These are phyloP conservation scores for Aureobasidium mangrovei DNA, from an alignment of 2,329 filamentous ascomycete genomes.

Conservation along the genomic window DNA sequence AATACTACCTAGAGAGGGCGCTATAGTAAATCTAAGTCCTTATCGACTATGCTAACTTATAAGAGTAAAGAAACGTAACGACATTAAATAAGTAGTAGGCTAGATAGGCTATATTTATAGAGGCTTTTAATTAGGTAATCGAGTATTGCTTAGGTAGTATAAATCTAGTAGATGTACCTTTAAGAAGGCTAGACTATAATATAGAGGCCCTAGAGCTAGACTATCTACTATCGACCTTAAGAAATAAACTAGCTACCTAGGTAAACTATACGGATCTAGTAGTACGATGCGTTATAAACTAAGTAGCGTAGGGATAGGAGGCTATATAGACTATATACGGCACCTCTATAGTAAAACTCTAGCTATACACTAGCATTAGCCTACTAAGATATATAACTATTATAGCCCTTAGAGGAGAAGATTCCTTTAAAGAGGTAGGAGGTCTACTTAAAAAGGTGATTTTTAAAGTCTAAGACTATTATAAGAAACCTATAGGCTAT, in stretches of 20 bases:
- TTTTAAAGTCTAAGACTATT: neutral
- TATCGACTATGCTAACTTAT: conserved; percentile 14
- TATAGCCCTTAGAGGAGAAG: no score
- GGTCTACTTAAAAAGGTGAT: neutral
- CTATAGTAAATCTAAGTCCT: neutral
- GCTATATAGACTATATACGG: neutral
- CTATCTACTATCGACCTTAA: neutral
- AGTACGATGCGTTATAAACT: neutral
- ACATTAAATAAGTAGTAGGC: conserved; percentile 11
- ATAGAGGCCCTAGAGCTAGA: neutral
- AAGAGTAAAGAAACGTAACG: neutral
- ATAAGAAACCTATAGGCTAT: no score
- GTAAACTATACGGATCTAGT: neutral
- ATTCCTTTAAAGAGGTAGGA: neutral
- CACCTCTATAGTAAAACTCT: neutral
- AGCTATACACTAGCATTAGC: neutral
- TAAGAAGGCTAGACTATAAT: conserved; percentile 7
- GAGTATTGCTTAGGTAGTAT: neutral
- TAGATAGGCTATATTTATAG: conserved; percentile 11
- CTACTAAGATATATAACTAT: neutral
- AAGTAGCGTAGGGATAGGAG: neutral
- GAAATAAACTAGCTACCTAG: neutral
- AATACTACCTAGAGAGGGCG: conserved; percentile 13
- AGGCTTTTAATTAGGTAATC: conserved; percentile 15
- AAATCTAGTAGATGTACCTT: conserved; percentile 12